Evolutionary conservation across 352 stramenopile species (phyloP).

Genomic region (Albugo candida): DNA sequence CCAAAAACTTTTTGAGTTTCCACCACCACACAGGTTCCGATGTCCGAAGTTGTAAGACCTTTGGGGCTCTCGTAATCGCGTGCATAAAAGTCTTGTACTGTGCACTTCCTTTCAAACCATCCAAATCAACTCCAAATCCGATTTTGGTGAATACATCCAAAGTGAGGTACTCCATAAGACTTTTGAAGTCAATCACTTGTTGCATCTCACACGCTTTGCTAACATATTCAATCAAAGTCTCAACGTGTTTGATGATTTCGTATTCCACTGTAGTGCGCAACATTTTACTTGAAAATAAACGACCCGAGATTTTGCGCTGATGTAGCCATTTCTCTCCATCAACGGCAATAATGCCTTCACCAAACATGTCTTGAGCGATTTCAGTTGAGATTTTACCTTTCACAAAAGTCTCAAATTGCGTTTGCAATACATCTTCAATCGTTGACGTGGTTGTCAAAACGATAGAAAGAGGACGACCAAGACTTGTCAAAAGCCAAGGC

Average conservation of each 20-base stretch:
- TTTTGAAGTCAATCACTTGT: constrained; percentile 20
- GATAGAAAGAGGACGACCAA: constrained; percentile 19
- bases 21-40: constrained; percentile 18
- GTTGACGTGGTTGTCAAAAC: constrained; percentile 17
- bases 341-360: constrained; percentile 39
- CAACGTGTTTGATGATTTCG: constrained; percentile 18
- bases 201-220: constrained; percentile 1
- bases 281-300: constrained; percentile 64
- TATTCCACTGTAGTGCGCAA: constrained; percentile 29
- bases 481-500: constrained; percentile 19
- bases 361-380: constrained; percentile 36
- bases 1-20: constrained; percentile 19
- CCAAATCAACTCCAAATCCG: constrained; percentile 30
- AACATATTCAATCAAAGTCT: constrained; percentile 7
- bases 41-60: constrained; percentile 18
- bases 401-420: constrained; percentile 51
- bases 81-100: constrained; percentile 18
- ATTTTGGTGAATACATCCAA: constrained; percentile 50
- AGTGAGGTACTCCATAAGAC: constrained; percentile 30
- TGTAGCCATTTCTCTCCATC: constrained; percentile 43
- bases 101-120: constrained; percentile 1
- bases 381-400: constrained; percentile 26
- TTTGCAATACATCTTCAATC: constrained; percentile 36
- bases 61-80: constrained; percentile 27
- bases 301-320: constrained; percentile 63